These are phyloP conservation scores for Acacia concinna DNA, from an alignment of 331 rosid genomes.

Conservation along the genomic window DNA sequence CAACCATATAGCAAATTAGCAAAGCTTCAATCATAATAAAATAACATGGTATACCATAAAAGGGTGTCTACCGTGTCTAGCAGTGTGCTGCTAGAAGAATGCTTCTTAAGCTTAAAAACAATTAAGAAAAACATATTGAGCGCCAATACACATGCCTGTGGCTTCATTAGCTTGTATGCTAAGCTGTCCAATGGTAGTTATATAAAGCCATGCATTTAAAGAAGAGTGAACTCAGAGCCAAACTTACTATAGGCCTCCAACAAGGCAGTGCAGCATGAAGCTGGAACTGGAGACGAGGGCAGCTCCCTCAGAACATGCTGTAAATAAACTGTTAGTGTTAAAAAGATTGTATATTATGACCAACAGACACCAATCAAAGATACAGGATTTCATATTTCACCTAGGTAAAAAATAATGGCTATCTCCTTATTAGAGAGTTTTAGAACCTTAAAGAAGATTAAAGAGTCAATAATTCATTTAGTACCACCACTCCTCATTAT, in stretches of 20 bases:
- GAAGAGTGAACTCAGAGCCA: conserved; percentile 25
- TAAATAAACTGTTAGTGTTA: conserved; percentile 30
- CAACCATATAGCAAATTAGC: background rate
- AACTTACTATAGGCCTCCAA: conserved; percentile 97
- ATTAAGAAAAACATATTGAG: background rate
- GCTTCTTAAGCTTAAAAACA: background rate
- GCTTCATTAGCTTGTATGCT: background rate
- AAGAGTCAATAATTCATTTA: conserved; percentile 1
- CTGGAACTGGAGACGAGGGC: conserved; percentile 98
- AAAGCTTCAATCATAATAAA: background rate
- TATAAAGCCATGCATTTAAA: conserved; percentile 7
- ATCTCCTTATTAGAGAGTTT: conserved; percentile 2
- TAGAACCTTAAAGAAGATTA: conserved; percentile 1
- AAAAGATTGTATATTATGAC: conserved; percentile 27
- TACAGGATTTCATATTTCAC: background rate
- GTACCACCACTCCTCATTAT: background rate
- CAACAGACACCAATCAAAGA: background rate
- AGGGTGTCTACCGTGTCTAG: background rate
- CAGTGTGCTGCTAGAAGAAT: background rate
- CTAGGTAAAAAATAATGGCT: background rate
- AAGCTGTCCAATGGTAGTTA: background rate
- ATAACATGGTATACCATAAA: background rate
- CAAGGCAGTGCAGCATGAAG: conserved; percentile 96
- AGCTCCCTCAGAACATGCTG: conserved; percentile 98
- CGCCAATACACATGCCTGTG: background rate